Conservation (phyloP, 805 yeast species). For the Kazachstania bromeliacearum region DNA sequence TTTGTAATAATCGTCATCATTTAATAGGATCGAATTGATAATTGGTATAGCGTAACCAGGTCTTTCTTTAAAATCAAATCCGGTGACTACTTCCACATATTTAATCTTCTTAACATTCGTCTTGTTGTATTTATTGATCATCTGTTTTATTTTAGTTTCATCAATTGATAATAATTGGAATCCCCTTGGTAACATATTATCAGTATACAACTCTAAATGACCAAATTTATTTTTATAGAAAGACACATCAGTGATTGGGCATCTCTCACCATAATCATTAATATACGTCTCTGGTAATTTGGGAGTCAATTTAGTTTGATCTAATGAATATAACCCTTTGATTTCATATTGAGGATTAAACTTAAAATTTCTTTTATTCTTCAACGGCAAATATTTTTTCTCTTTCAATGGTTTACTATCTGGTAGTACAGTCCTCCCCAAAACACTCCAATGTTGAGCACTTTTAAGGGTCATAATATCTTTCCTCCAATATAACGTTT, state of each 20-base stretch:
- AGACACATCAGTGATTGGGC: constrained; percentile 9
- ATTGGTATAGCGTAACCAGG: constrained; percentile 22
- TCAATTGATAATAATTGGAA: constrained; percentile 8
- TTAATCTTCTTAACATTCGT: constrained; percentile 6
- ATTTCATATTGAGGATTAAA: constrained; percentile 8
- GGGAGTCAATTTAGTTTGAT: constrained; percentile 18
- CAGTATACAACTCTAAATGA: constrained; percentile 17
- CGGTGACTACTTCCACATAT: constrained; percentile 20
- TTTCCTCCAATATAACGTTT: constrained; percentile 11
- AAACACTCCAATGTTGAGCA: constrained; percentile 20
- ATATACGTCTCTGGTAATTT: constrained; percentile 7
- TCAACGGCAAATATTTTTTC: constrained; percentile 6
- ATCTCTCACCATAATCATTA: constrained; percentile 5
- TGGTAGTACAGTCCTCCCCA: constrained; percentile 16
- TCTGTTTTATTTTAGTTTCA: constrained; percentile 2
- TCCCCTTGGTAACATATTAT: constrained; percentile 14
- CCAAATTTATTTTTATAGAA: constrained; percentile 16
- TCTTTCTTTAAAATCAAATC: constrained; percentile 20
- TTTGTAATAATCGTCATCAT: constrained; percentile 6
- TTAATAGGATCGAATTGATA: constrained; percentile 13
- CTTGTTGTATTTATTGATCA: constrained; percentile 10
- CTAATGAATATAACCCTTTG: constrained; percentile 14
- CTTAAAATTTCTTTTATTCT: constrained; percentile 4
- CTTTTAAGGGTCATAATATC: constrained; percentile 16
- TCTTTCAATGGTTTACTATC: constrained; percentile 9